Percentiles rank a stretch among this genome's conserved stretches.
These are phyloP conservation scores for Thraustochytrium sp. DNA, from an alignment of 352 stramenopile genomes.

Conservation along the genomic window DNA sequence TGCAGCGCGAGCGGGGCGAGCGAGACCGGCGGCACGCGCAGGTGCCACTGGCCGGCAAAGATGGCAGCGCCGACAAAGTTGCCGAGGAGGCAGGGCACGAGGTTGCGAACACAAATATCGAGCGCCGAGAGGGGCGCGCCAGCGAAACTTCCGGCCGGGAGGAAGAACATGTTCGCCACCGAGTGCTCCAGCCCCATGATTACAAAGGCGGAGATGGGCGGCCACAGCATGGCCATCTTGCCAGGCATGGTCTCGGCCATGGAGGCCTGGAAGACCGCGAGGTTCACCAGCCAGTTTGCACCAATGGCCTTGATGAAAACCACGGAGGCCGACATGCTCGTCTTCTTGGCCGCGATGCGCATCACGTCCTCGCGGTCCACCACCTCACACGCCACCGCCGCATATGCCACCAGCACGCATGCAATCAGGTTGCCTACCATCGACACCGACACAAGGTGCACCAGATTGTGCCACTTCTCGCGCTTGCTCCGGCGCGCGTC, in stretches of 20 bases:
- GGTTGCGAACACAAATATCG: conserved; percentile 48
- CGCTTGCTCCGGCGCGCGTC: not conserved
- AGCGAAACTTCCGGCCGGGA: conserved; percentile 44
- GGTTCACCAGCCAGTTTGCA: conserved; percentile 53
- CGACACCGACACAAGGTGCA: not conserved
- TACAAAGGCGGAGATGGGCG: conserved; percentile 53
- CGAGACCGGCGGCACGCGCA: not conserved
- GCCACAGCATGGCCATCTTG: conserved; percentile 49
- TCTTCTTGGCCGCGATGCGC: not conserved
- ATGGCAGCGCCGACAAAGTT: conserved; percentile 50
- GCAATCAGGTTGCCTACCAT: not conserved
- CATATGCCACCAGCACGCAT: not conserved
- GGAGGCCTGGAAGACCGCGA: conserved; percentile 48
- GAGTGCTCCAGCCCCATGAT: conserved; percentile 52
- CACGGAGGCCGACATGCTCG: not conserved
- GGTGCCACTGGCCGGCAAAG: conserved; percentile 32
- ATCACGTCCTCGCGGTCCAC: conserved; percentile 44
- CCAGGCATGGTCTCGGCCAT: conserved; percentile 39
- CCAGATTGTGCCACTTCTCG: not conserved
- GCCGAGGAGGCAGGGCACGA: conserved; percentile 49
- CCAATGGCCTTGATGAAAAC: conserved; percentile 47
- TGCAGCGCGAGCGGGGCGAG: not conserved
- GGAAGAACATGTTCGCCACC: conserved; percentile 52
- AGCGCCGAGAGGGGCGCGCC: conserved; percentile 44
- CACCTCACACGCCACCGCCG: conserved; percentile 12